phyloP scores from a whole-genome alignment of 2,329 filamentous ascomycete genomes.

The Alternaria incomplexa region DNA sequence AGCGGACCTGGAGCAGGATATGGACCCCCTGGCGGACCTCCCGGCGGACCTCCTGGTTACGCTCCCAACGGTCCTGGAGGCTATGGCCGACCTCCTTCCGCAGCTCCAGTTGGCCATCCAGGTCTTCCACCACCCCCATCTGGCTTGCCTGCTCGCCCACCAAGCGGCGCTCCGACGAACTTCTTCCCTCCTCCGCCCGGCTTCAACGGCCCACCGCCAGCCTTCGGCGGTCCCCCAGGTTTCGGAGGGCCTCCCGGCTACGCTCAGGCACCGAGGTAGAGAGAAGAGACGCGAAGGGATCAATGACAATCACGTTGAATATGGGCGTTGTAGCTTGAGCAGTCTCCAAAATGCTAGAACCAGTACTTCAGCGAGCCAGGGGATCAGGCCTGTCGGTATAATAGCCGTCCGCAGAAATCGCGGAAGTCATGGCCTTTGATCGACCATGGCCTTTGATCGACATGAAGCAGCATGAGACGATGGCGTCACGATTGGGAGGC shows the following conservation, averaged over 20 bases:
- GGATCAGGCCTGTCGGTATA: neutral
- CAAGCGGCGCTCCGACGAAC: constrained; percentile 65
- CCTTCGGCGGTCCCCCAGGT: constrained; percentile 29
- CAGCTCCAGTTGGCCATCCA: constrained; percentile 36
- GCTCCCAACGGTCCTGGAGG: constrained; percentile 15
- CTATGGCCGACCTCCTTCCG: constrained; percentile 31
- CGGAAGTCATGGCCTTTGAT: neutral
- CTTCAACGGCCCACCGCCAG: constrained; percentile 27
- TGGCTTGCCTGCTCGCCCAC: constrained; percentile 71
- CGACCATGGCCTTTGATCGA: neutral
- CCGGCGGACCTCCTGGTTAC: constrained; percentile 50
- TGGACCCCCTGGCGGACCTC: constrained; percentile 50
- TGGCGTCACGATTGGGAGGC: neutral
- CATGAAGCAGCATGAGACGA: neutral
- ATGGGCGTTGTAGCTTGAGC: neutral
- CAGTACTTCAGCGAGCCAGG: neutral
- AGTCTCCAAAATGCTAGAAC: neutral
- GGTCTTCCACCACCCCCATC: constrained; percentile 66
- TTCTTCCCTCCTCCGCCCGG: constrained; percentile 37
- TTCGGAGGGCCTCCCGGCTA: constrained; percentile 21
- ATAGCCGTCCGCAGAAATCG: neutral
- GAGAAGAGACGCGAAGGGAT: neutral
- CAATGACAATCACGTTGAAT: neutral
- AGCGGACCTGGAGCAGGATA: constrained; percentile 47
- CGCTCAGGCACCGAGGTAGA: constrained; percentile 15